Conservation (phyloP, 2,329 filamentous ascomycete species). For the Botrytis elliptica region DNA sequence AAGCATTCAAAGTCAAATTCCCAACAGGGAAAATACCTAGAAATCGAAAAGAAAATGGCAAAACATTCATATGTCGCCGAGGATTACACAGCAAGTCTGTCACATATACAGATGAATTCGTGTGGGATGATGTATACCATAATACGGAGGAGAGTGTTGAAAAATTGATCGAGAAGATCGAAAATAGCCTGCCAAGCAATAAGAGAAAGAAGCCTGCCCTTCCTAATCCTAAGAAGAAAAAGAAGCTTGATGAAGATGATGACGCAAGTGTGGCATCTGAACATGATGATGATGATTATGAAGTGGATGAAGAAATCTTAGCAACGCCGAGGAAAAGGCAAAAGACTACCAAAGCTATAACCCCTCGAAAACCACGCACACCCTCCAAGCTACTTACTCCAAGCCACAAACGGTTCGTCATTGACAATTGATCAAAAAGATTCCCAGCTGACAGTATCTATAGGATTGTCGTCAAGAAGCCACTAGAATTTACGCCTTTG, state of each 20-base stretch:
- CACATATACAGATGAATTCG: slow-evolving; percentile 87
- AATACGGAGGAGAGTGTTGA: slow-evolving; percentile 33
- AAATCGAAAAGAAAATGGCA: slow-evolving; percentile 72
- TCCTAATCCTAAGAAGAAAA: not conserved
- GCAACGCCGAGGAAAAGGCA: slow-evolving; percentile 58
- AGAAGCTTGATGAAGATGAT: slow-evolving; percentile 32
- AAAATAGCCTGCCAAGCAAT: slow-evolving; percentile 69
- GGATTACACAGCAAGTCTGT: slow-evolving; percentile 87
- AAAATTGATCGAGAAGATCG: slow-evolving; percentile 46
- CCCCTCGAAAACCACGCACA: slow-evolving; percentile 42
- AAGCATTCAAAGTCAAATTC: slow-evolving; percentile 65
- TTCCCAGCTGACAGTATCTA: slow-evolving; percentile 10
- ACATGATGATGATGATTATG: slow-evolving; percentile 30
- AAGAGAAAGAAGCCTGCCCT: slow-evolving; percentile 47
- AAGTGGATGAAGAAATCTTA: slow-evolving; percentile 16
- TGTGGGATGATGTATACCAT: slow-evolving; percentile 82
- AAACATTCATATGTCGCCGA: slow-evolving; percentile 84
- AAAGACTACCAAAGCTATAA: slow-evolving; percentile 45
- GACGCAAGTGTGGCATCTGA: slow-evolving; percentile 28
- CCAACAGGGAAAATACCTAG: slow-evolving; percentile 74
- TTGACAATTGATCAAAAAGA: not conserved
- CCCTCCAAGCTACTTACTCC: slow-evolving; percentile 53
- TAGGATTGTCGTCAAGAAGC: slow-evolving; percentile 74
- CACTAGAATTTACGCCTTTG: slow-evolving; percentile 92
- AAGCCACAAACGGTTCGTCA: slow-evolving; percentile 57